Evolutionary conservation across 2,329 filamentous ascomycete genomes (phyloP).

Genomic region (Arthrobotrys conoides): DNA sequence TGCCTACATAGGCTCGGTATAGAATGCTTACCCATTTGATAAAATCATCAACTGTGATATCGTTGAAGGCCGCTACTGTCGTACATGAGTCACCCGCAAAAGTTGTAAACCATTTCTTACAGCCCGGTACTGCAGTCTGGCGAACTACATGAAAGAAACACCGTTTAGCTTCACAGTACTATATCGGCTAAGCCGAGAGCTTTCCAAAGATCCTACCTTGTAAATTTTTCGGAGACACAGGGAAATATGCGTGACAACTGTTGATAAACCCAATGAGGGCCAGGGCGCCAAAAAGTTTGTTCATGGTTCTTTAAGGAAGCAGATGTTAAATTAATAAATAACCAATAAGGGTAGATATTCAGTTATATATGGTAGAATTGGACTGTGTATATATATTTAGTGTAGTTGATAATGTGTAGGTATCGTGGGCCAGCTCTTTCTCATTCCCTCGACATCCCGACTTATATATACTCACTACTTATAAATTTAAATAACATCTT

Average conservation of each 20-base stretch:
- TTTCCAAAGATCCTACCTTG: conserved; percentile 38
- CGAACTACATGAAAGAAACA: conserved; percentile 2
- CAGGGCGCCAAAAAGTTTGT: neutral
- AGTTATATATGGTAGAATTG: neutral
- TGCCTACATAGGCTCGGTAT: no score
- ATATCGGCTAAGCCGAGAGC: neutral
- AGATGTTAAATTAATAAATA: neutral
- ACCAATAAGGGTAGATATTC: neutral
- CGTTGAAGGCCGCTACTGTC: conserved; percentile 11
- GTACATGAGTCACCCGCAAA: conserved; percentile 25
- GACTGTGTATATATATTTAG: no score
- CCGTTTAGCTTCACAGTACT: neutral
- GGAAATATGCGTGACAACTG: conserved; percentile 23
- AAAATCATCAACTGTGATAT: conserved; percentile 29
- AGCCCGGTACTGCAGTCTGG: conserved; percentile 12
- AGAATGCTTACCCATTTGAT: conserved; percentile 27
- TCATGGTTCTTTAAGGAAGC: neutral
- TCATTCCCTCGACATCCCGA: no score
- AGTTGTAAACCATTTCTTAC: conserved; percentile 33
- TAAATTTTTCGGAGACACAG: neutral
- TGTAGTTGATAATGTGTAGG: no score
- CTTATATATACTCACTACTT: no score
- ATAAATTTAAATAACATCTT: no score
- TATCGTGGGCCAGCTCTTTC: no score
- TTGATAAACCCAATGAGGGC: conserved; percentile 19